A percentile compares a stretch with the other conserved stretches of the same genome.
Evolutionary conservation across 2,329 filamentous ascomycete species (phyloP).

Genomic region (Sclerotiophoma versabilis): DNA sequence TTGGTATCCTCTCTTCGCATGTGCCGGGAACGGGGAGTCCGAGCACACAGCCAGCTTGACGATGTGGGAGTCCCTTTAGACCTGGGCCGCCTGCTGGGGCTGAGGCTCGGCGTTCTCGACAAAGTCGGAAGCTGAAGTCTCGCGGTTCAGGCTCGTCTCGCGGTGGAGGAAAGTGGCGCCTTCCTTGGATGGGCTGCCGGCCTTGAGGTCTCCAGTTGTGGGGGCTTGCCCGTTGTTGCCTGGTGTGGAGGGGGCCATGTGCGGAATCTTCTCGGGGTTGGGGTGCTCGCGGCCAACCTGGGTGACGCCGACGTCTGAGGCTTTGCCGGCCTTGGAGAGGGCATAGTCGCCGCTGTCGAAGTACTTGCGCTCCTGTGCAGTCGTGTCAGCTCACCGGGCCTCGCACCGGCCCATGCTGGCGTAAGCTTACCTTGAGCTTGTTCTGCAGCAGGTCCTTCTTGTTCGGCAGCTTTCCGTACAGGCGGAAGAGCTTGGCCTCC

Average conservation of each 20-base stretch:
- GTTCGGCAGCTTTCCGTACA: slow-evolving; percentile 97
- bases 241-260: slow-evolving; percentile 72
- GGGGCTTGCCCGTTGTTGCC: slow-evolving; percentile 49
- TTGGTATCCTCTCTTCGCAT: not conserved
- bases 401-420: not conserved
- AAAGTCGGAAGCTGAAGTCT: slow-evolving; percentile 74
- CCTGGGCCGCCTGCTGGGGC: slow-evolving; percentile 10
- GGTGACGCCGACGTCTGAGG: slow-evolving; percentile 90
- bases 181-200: slow-evolving; percentile 88
- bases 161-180: slow-evolving; percentile 79
- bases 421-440: slow-evolving; percentile 78
- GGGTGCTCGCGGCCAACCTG: slow-evolving; percentile 94
- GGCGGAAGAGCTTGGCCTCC: slow-evolving; percentile 93
- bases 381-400: slow-evolving; percentile 9
- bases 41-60: not conserved
- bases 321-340: slow-evolving; percentile 96
- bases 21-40: not conserved
- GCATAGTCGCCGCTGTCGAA: slow-evolving; percentile 97
- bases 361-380: slow-evolving; percentile 81
- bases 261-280: slow-evolving; percentile 92
- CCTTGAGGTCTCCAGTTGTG: slow-evolving; percentile 46
- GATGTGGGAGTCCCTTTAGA: not conserved
- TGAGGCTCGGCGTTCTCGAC: slow-evolving; percentile 43
- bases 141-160: slow-evolving; percentile 77
- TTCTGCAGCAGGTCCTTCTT: slow-evolving; percentile 97